These are phyloP conservation scores for Diversispora eburnea DNA, from an alignment of 192 early-diverging fungal genomes.

Conservation along the genomic window DNA sequence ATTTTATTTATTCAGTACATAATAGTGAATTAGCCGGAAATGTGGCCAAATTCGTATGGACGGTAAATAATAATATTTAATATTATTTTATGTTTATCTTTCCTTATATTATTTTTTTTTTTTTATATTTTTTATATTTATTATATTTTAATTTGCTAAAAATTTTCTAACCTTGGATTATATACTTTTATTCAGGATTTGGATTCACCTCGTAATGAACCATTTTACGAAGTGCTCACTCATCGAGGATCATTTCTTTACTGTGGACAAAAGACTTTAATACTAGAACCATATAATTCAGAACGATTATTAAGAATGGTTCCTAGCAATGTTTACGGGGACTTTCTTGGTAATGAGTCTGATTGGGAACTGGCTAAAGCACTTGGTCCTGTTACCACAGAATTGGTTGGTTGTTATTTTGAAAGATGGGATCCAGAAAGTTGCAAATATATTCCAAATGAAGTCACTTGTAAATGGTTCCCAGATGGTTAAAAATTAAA, in stretches of 20 bases:
- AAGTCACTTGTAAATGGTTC: constrained; percentile 14
- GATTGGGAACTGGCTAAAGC: constrained; percentile 26
- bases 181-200: background rate
- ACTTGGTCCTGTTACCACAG: constrained; percentile 26
- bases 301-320: constrained; percentile 22
- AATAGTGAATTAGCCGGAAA: constrained; percentile 21
- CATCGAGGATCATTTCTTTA: constrained; percentile 25
- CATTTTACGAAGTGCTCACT: constrained; percentile 24
- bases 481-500: constrained; percentile 1
- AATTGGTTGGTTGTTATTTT: constrained; percentile 26
- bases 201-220: constrained; percentile 11
- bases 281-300: constrained; percentile 6
- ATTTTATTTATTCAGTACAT: constrained; percentile 10
- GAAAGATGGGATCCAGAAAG: constrained; percentile 19
- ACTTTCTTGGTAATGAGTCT: constrained; percentile 14
- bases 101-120: background rate
- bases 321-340: constrained; percentile 19
- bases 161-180: background rate
- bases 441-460: constrained; percentile 18
- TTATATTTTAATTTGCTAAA: background rate
- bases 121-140: background rate
- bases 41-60: constrained; percentile 21
- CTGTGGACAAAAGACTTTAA: constrained; percentile 18
- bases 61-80: constrained; percentile 16
- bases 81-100: background rate